phyloP scores from a whole-genome alignment of 805 yeast species.

The Metschnikowia lochheadii region DNA sequence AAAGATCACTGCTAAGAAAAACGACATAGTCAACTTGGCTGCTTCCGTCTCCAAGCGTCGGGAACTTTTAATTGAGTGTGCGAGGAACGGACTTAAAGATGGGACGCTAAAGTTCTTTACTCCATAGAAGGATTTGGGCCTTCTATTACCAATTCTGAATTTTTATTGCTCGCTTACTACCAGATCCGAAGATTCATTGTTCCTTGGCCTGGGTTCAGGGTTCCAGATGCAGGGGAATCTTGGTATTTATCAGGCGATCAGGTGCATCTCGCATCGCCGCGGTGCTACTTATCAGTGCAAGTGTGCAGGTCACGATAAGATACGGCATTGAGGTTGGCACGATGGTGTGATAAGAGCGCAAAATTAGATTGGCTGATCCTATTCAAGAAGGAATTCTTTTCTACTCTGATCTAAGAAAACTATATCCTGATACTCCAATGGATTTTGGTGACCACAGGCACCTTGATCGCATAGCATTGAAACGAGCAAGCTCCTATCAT shows the following conservation, averaged over 20 bases:
- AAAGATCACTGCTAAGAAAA: conserved; percentile 34
- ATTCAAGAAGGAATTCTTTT: neutral
- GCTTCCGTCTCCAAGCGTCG: conserved; percentile 41
- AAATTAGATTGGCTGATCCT: neutral
- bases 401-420: no score
- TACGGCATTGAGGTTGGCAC: neutral
- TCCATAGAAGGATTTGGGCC: neutral
- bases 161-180: no score
- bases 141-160: no score
- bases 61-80: conserved; percentile 40
- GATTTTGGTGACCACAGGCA: neutral
- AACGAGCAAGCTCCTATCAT: conserved; percentile 1
- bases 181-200: no score
- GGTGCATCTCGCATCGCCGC: conserved; percentile 1
- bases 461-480: neutral
- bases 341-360: conserved; percentile 1
- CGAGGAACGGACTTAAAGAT: conserved; percentile 38
- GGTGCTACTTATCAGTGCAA: neutral
- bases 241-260: neutral
- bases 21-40: conserved; percentile 39
- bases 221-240: no score
- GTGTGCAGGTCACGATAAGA: conserved; percentile 3
- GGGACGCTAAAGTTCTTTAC: conserved; percentile 22
- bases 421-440: neutral
- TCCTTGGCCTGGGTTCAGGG: no score